Conservation (phyloP, 2,329 filamentous ascomycete species). For the Claviceps citrina region DNA sequence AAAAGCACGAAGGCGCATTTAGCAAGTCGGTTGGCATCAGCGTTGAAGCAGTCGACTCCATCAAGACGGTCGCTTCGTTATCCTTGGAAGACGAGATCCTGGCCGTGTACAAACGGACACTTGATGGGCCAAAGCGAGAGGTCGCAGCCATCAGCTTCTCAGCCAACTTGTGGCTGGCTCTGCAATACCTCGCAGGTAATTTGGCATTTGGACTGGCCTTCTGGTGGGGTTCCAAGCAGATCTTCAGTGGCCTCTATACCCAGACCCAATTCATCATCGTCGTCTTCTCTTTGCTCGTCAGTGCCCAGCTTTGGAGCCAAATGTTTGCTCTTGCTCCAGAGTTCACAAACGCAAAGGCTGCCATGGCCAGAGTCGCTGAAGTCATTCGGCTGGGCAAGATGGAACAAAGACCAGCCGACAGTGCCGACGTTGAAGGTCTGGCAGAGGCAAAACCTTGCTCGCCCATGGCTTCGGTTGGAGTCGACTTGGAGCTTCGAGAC, state of each 20-base stretch:
- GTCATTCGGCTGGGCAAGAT: neutral
- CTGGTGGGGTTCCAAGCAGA: conserved; percentile 64
- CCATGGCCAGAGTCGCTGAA: conserved; percentile 1
- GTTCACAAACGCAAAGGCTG: conserved; percentile 9
- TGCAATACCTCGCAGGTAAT: conserved; percentile 45
- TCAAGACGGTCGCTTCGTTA: conserved; percentile 45
- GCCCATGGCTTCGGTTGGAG: conserved; percentile 30
- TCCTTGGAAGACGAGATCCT: conserved; percentile 37
- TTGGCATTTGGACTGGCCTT: conserved; percentile 62
- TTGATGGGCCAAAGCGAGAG: conserved; percentile 38
- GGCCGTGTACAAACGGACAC: conserved; percentile 34
- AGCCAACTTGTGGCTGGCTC: conserved; percentile 44
- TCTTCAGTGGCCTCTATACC: conserved; percentile 47
- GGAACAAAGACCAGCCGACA: neutral
- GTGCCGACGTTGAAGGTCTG: neutral
- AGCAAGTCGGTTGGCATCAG: conserved; percentile 47
- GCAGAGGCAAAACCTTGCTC: conserved; percentile 9
- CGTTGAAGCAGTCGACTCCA: conserved; percentile 50
- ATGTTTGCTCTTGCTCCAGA: conserved; percentile 52
- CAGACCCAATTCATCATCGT: conserved; percentile 59
- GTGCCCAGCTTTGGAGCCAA: conserved; percentile 38
- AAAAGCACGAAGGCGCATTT: conserved; percentile 49
- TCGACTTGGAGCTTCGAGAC: conserved; percentile 16
- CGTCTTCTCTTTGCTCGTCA: conserved; percentile 44
- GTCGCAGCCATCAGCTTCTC: conserved; percentile 28